These are phyloP conservation scores for Hibiscus tridactylites DNA, from an alignment of 345 rosid genomes.

Conservation along the genomic window DNA sequence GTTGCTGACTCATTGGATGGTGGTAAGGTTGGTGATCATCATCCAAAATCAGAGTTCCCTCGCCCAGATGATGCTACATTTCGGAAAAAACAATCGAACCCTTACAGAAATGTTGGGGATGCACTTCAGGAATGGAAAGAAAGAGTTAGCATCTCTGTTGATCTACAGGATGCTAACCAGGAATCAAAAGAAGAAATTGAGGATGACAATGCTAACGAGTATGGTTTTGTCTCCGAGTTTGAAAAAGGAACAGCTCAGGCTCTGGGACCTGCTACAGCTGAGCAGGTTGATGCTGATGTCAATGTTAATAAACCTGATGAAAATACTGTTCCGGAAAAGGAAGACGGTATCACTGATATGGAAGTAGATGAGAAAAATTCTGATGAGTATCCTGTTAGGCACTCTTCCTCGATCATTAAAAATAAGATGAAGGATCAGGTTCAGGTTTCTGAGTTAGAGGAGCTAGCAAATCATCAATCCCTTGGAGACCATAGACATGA, in stretches of 20 bases:
- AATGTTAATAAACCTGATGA: slow-evolving; percentile 37
- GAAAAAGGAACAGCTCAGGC: slow-evolving; percentile 82
- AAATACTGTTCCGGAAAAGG: slow-evolving; percentile 30
- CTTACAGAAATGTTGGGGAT: slow-evolving; percentile 74
- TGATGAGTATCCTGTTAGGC: slow-evolving; percentile 31
- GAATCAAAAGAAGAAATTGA: slow-evolving; percentile 51
- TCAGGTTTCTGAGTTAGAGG: slow-evolving; percentile 32
- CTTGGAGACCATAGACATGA: slow-evolving; percentile 19
- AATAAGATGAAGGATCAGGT: slow-evolving; percentile 35
- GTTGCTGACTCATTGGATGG: slow-evolving; percentile 36
- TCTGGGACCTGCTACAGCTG: slow-evolving; percentile 79
- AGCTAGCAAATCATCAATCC: slow-evolving; percentile 24
- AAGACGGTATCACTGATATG: slow-evolving; percentile 48
- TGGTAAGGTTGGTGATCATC: slow-evolving; percentile 45
- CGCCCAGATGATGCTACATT: slow-evolving; percentile 34
- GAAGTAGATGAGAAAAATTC: slow-evolving; percentile 47
- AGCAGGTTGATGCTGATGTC: slow-evolving; percentile 56
- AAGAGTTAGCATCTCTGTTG: slow-evolving; percentile 62
- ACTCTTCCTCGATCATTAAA: slow-evolving; percentile 20
- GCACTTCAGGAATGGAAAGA: slow-evolving; percentile 94
- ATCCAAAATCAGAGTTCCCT: slow-evolving; percentile 31
- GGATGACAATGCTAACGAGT: slow-evolving; percentile 66
- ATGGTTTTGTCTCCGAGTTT: slow-evolving; percentile 61
- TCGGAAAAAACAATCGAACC: slow-evolving; percentile 56
- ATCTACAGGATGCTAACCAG: slow-evolving; percentile 40